Evolutionary conservation across 345 rosid species (phyloP).

Genomic region (Erodium maritimum): DNA sequence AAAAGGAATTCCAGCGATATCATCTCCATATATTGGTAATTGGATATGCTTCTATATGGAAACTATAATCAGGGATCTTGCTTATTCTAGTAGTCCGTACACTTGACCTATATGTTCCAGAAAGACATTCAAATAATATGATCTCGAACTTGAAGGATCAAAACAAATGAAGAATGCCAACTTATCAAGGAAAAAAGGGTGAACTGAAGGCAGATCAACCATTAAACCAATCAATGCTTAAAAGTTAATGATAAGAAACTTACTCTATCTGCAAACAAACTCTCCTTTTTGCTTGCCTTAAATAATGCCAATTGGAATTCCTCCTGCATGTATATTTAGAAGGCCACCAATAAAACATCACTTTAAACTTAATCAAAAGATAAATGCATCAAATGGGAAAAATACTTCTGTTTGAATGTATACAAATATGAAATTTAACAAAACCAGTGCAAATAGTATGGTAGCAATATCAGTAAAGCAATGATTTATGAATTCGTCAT

Average conservation of each 20-base stretch:
- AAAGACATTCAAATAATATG: not conserved
- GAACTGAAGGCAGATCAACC: not conserved
- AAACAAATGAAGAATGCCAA: not conserved
- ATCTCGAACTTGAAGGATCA: not conserved
- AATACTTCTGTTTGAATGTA: not conserved
- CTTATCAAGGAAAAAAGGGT: not conserved
- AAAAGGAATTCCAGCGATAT: not conserved
- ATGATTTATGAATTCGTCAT: conserved; percentile 1
- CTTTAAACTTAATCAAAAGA: not conserved
- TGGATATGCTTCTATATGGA: not conserved
- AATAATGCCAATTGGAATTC: conserved; percentile 96
- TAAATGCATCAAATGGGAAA: not conserved
- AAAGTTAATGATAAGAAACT: conserved; percentile 6
- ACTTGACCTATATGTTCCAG: not conserved
- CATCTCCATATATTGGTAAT: not conserved
- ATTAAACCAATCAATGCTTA: not conserved
- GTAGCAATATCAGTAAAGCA: not conserved
- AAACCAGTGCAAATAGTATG: not conserved
- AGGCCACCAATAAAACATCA: not conserved
- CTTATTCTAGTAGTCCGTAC: too few relatives aligned
- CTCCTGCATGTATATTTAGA: conserved; percentile 37
- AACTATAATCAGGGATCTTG: not conserved
- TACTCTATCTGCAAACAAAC: conserved; percentile 97
- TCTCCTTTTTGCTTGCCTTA: conserved; percentile 94
- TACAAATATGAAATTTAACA: not conserved